Evolutionary conservation across 805 yeast species (phyloP).

Genomic region (Hanseniaspora valbyensis): DNA sequence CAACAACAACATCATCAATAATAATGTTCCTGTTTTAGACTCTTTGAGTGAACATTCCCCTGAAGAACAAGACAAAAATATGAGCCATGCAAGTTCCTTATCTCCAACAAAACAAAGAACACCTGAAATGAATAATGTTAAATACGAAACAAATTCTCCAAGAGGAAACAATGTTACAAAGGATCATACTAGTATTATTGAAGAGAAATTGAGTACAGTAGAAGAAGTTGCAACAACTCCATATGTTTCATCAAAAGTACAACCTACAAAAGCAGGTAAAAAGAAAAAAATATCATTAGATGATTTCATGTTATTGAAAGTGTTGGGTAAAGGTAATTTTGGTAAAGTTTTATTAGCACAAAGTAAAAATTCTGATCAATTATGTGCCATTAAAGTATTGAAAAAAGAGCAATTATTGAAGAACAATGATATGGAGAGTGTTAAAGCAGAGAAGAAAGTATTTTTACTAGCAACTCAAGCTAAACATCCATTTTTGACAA

Average conservation of each 20-base stretch:
- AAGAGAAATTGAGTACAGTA: neutral
- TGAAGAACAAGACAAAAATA: neutral
- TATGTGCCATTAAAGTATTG: constrained; percentile 93
- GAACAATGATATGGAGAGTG: constrained; percentile 91
- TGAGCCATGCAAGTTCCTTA: neutral
- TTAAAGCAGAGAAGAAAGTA: constrained; percentile 87
- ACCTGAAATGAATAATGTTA: constrained; percentile 10
- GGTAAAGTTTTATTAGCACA: constrained; percentile 98
- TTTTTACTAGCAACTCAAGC: constrained; percentile 73
- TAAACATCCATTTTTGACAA: constrained; percentile 84
- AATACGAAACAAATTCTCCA: constrained; percentile 12
- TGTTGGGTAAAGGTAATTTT: constrained; percentile 94
- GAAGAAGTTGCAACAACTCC: neutral
- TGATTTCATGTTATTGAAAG: constrained; percentile 88
- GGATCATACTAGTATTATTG: constrained; percentile 9
- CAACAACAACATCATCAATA: too few relatives aligned
- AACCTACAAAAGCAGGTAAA: constrained; percentile 19
- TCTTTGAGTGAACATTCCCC: neutral
- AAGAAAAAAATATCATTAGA: constrained; percentile 81
- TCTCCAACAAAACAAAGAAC: constrained; percentile 1
- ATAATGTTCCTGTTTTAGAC: neutral
- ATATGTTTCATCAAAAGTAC: constrained; percentile 18
- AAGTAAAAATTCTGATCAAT: constrained; percentile 63
- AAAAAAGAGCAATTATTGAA: constrained; percentile 93
- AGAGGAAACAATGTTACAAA: neutral